These are phyloP conservation scores for Diophrys sp. DNA, from an alignment of 73 alveolate species.

Conservation along the genomic window DNA sequence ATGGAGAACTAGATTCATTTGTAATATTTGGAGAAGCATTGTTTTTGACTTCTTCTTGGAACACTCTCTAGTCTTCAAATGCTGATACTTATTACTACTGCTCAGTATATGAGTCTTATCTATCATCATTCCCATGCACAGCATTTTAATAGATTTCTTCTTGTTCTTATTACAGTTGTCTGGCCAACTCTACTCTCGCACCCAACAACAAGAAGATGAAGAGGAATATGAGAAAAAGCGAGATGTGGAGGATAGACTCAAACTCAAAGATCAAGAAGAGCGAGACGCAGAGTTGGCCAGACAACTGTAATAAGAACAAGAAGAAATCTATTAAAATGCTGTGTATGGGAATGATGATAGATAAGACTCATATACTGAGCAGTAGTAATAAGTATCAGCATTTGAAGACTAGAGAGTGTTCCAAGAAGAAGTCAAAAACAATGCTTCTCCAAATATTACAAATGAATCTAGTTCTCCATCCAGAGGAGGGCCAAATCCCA, in stretches of 20 bases:
- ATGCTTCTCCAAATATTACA: not conserved
- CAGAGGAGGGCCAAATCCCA: not conserved
- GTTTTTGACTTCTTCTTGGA: not conserved
- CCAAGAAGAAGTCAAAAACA: not conserved
- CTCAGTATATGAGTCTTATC: not conserved
- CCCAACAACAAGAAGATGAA: no score
- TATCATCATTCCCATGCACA: not conserved
- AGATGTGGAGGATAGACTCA: no score
- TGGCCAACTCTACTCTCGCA: not conserved
- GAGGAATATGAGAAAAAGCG: no score
- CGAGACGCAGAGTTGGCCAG: not conserved
- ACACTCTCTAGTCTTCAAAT: not conserved
- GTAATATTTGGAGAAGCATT: not conserved
- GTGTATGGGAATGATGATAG: not conserved
- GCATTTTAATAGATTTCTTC: not conserved
- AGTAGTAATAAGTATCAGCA: not conserved
- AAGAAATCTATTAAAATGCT: not conserved
- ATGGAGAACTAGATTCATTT: not conserved
- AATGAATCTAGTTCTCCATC: not conserved
- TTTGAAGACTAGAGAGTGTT: not conserved
- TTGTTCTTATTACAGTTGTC: not conserved
- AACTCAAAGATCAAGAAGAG: not conserved
- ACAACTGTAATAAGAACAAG: not conserved
- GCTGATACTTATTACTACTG: not conserved
- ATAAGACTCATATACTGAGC: not conserved